These are phyloP conservation scores for Leccinum insolens DNA, from an alignment of 1,284 basidiomycete genomes.

Conservation along the genomic window DNA sequence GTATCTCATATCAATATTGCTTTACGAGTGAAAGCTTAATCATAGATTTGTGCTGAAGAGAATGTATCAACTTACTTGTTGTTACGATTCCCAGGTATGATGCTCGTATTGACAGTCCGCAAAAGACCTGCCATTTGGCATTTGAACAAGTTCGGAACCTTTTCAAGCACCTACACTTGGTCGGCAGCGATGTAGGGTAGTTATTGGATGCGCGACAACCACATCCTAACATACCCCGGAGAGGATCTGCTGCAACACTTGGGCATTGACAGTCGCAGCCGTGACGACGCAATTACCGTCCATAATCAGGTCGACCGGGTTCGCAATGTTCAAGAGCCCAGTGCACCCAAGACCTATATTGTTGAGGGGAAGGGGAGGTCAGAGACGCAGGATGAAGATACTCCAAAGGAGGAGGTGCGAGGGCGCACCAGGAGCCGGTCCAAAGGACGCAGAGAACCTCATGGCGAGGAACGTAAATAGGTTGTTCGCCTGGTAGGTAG, in stretches of 20 bases:
- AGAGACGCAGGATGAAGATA: not conserved
- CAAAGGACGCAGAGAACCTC: slow-evolving; percentile 29
- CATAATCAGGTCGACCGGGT: slow-evolving; percentile 26
- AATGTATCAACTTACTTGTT: too few species aligned
- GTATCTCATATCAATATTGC: too few species aligned
- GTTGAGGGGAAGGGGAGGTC: not conserved
- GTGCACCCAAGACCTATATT: slow-evolving; percentile 26
- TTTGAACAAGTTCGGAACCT: too few species aligned
- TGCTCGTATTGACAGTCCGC: too few species aligned
- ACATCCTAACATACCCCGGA: slow-evolving; percentile 7
- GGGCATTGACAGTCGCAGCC: slow-evolving; percentile 27
- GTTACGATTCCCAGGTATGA: too few species aligned
- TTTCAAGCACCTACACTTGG: too few species aligned
- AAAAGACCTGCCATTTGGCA: too few species aligned
- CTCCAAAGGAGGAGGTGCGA: not conserved
- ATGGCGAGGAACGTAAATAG: slow-evolving; percentile 32
- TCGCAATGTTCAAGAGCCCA: slow-evolving; percentile 23
- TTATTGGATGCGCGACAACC: not conserved
- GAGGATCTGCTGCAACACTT: slow-evolving; percentile 25
- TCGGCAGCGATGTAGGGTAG: too few species aligned
- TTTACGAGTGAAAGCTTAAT: too few species aligned
- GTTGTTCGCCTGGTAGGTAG: slow-evolving; percentile 21
- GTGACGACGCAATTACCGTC: slow-evolving; percentile 31
- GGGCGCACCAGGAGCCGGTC: slow-evolving; percentile 26
- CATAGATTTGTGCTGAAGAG: too few species aligned